These are phyloP conservation scores for Candida lessepsii DNA, from an alignment of 805 yeast genomes.

Conservation along the genomic window DNA sequence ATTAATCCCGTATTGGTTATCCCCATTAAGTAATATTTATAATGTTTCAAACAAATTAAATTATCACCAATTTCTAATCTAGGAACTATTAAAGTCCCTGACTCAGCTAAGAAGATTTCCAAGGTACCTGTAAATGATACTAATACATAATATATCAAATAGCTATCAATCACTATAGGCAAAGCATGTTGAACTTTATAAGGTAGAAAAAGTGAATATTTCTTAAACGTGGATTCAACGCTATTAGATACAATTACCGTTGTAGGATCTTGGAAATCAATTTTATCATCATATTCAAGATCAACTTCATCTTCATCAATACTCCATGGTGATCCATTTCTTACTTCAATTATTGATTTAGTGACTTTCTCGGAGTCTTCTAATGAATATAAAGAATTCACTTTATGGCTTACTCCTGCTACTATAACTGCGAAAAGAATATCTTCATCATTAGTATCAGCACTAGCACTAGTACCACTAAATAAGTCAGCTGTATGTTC, in stretches of 20 bases:
- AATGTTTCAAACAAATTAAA: constrained; percentile 37
- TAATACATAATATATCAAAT: constrained; percentile 46
- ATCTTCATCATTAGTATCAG: constrained; percentile 37
- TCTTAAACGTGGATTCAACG: constrained; percentile 24
- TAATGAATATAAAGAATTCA: constrained; percentile 6
- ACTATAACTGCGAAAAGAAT: constrained; percentile 37
- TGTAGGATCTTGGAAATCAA: constrained; percentile 48
- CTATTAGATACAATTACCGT: constrained; percentile 43
- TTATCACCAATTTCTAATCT: constrained; percentile 52
- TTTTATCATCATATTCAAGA: constrained; percentile 31
- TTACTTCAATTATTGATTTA: constrained; percentile 36
- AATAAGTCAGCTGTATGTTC: constrained; percentile 14
- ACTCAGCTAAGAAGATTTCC: constrained; percentile 40
- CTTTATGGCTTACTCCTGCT: constrained; percentile 29
- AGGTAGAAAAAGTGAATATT: constrained; percentile 42
- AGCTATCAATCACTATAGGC: constrained; percentile 32
- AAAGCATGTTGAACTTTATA: constrained; percentile 49
- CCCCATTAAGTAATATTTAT: constrained; percentile 34
- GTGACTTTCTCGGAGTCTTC: constrained; percentile 15
- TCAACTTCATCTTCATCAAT: constrained; percentile 38
- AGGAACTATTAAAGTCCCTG: constrained; percentile 49
- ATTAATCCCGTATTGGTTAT: constrained; percentile 52
- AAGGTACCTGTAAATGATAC: constrained; percentile 61
- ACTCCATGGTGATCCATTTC: constrained; percentile 44
- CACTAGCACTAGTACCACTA: constrained; percentile 16